phyloP scores from a whole-genome alignment of 2,329 filamentous ascomycete genomes.

The Didymella sp. region DNA sequence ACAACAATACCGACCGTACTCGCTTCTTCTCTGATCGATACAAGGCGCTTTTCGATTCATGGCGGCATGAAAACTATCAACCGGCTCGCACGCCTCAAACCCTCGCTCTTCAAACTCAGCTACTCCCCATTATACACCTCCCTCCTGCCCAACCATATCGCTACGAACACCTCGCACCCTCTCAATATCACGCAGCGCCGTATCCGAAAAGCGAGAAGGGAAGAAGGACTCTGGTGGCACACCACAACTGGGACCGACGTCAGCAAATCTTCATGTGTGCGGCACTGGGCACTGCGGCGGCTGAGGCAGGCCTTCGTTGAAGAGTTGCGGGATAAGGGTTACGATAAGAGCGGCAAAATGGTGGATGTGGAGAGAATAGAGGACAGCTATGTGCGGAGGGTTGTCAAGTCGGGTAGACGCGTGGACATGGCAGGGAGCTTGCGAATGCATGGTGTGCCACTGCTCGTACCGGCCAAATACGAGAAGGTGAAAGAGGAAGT shows the following conservation, averaged over 20 bases:
- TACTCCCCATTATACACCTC: conserved; percentile 35
- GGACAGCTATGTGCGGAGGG: conserved; percentile 2
- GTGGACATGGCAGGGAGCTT: conserved; percentile 35
- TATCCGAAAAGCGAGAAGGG: conserved; percentile 24
- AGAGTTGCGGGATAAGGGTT: conserved; percentile 37
- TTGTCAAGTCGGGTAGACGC: conserved; percentile 11
- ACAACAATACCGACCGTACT: conserved; percentile 2
- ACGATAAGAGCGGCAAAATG: conserved; percentile 38
- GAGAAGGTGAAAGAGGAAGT: conserved; percentile 24
- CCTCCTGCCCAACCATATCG: conserved; percentile 33
- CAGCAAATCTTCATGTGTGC: conserved; percentile 43
- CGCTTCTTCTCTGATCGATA: not conserved
- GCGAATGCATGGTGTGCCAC: conserved; percentile 30
- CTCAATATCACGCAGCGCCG: conserved; percentile 33
- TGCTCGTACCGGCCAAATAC: conserved; percentile 41
- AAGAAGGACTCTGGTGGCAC: conserved; percentile 45
- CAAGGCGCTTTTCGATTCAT: not conserved
- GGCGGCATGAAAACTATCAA: conserved; percentile 28
- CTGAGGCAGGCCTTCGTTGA: conserved; percentile 42
- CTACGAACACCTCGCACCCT: conserved; percentile 35
- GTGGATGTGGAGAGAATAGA: conserved; percentile 14
- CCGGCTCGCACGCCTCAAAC: conserved; percentile 23
- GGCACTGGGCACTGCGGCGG: conserved; percentile 42
- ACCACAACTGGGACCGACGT: conserved; percentile 31
- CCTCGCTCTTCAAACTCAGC: conserved; percentile 28